Conservation (phyloP, 2,329 filamentous ascomycete species). For the Exophiala oligosperma region DNA sequence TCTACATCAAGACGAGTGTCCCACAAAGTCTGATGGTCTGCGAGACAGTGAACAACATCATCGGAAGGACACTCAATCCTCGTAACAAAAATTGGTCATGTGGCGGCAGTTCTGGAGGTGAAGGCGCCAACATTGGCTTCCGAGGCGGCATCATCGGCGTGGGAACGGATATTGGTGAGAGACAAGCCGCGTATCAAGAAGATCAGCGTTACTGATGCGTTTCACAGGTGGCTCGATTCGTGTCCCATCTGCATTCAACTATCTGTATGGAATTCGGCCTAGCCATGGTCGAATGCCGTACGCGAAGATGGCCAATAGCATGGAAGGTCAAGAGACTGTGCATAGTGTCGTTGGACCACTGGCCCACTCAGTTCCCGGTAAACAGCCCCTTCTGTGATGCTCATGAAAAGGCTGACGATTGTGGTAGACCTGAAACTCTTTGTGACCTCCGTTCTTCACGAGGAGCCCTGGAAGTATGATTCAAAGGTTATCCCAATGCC, state of each 20-base stretch:
- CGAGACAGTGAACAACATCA: constrained; percentile 65
- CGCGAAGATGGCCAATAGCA: constrained; percentile 59
- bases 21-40: constrained; percentile 69
- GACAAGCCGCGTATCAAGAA: background rate
- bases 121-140: constrained; percentile 63
- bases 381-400: background rate
- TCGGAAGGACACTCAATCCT: constrained; percentile 64
- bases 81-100: constrained; percentile 55
- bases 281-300: constrained; percentile 54
- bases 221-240: constrained; percentile 51
- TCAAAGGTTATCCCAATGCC: constrained; percentile 64
- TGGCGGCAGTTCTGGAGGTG: constrained; percentile 68
- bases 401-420: constrained; percentile 33
- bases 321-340: constrained; percentile 63
- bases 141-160: constrained; percentile 61
- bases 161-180: constrained; percentile 61
- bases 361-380: constrained; percentile 54
- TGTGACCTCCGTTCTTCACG: constrained; percentile 56
- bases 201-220: background rate
- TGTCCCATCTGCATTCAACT: constrained; percentile 59
- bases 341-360: constrained; percentile 64
- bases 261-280: constrained; percentile 56
- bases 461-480: constrained; percentile 65
- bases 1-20: constrained; percentile 60
- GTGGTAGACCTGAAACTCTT: constrained; percentile 43